Evolutionary conservation across 106 monocot species (phyloP), one percentile per base, ranked within the genome.

Genomic region (Allium sativum): DNA sequence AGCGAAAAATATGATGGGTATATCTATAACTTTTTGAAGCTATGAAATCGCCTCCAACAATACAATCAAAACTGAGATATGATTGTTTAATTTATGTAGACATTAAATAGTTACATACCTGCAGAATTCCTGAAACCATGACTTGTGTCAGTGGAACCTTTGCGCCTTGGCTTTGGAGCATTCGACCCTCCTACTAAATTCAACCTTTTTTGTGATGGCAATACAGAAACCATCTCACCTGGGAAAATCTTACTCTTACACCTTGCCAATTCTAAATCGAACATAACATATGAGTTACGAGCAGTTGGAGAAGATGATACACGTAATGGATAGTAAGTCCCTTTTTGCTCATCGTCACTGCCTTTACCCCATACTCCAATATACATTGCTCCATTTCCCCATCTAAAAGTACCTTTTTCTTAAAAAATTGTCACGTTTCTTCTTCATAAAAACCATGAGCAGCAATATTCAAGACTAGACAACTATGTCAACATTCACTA

Each of bases 101-200:
- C 1, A 31, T 31, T 31, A 0, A 31, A 31, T 31, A 5, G 31
- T 48, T 47, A 1, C 15, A 51, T 82, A 96, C 95, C 87, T 82
- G 8, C 70, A 66, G 45, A 96, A 87, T 15, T 96, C 90, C 55
- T 79, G 81, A 67, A 91, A 96, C 95, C 87, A 91, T 18, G 79
- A 55, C 53, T 62, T 79, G 14, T 87, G 53, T 61, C 58, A 12
- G 48, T 41, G 19, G 68, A 64, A 41, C 48, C 45, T 66, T 68
- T 56, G 10, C 40, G 15, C 18, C 42, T 61, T 18, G 48, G 50
- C 69, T 21, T 45, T 12, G 20, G 64, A 21, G 47, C 72, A 47
- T 75, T 74, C 56, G 14, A 52, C 45, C 46, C 45, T 12, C 12
- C 40, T 61, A 43, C 56, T 57, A 74, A 76, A 62, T 72, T 79